Evolutionary conservation across 202 grass and related monocot species (phyloP), one percentile per base, ranked within the genome.

Genomic region (Setaria viridis): DNA sequence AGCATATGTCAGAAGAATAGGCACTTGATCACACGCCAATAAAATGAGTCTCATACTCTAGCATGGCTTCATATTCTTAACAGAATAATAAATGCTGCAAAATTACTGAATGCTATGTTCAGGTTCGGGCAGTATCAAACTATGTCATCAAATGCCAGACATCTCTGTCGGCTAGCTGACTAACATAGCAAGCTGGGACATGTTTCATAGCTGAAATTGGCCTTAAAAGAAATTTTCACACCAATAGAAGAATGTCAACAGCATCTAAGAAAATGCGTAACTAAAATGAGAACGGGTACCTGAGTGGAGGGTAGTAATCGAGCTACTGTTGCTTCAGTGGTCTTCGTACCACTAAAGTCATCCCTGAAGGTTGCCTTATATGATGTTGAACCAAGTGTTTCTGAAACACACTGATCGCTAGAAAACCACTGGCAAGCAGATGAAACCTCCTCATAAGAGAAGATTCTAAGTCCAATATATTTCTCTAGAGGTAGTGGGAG

Each of bases 311-410:
- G 72, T 17, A 87, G 84, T 77, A 96, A 85, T 25, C 91, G 71
- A 78, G 88, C 91, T 54, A 99, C 90, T 20, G 89, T 96, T 83
- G 94, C 91, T 79, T 99, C 96, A 7, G 67, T 91, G 53, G 39
- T 91, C 84, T 91, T 99, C 32, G 37, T 85, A 46, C 71, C 82
- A 10, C 48, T 60, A 67, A 86, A 82, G 54, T 92, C 91, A 62
- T 99, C 93, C 53, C 88, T 91, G 83, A 99, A 99, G 30, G 90
- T 90, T 68, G 91, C 97, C 72, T 90, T 96, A 48, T 96, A 96
- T 53, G 89, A 88, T 48, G 90, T 91, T 47, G 83, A 87, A 70
- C 84, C 88, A 46, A 90, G 54, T 68, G 89, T 89, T 95, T 92
- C 88, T 47, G 91, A 93, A 6, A 94, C 70, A 69, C 87, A 87